Conservation (phyloP, 2,329 filamentous ascomycete species). For the Epichloe hybrida region DNA sequence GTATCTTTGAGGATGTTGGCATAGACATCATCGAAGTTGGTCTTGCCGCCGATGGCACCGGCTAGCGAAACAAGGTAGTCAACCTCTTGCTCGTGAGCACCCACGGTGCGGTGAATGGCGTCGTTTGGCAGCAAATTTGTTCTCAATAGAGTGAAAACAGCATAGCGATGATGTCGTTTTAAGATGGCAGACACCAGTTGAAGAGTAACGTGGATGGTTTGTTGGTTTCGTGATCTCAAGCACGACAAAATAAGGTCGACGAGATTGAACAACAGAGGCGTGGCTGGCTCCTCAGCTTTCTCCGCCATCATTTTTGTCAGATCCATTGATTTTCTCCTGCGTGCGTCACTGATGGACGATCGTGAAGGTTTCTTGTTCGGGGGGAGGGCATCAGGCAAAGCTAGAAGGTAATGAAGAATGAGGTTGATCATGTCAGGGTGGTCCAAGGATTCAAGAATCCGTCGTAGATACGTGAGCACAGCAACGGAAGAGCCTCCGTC, state of each 20-base stretch:
- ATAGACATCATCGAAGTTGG: slow-evolving; percentile 61
- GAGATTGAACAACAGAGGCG: slow-evolving; percentile 82
- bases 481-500: slow-evolving; percentile 95
- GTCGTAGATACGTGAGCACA: slow-evolving; percentile 82
- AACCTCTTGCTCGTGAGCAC: slow-evolving; percentile 62
- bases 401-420: slow-evolving; percentile 83
- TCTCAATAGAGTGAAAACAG: slow-evolving; percentile 61
- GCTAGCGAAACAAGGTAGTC: slow-evolving; percentile 58
- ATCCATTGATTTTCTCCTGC: slow-evolving; percentile 80
- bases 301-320: slow-evolving; percentile 67
- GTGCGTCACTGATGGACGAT: slow-evolving; percentile 51
- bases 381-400: slow-evolving; percentile 49
- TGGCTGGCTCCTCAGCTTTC: slow-evolving; percentile 57
- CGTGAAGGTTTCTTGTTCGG: slow-evolving; percentile 23
- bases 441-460: slow-evolving; percentile 81
- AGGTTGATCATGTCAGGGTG: slow-evolving; percentile 91
- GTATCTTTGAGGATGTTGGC: slow-evolving; percentile 59
- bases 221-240: slow-evolving; percentile 67
- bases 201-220: slow-evolving; percentile 81
- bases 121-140: slow-evolving; percentile 44
- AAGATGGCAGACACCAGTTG: slow-evolving; percentile 79
- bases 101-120: slow-evolving; percentile 49
- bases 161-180: slow-evolving; percentile 77
- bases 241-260: slow-evolving; percentile 84
- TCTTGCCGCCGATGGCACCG: slow-evolving; percentile 51